These are phyloP conservation scores for Diplodia scrobiculata DNA, from an alignment of 2,329 filamentous ascomycete species.

Conservation along the genomic window DNA sequence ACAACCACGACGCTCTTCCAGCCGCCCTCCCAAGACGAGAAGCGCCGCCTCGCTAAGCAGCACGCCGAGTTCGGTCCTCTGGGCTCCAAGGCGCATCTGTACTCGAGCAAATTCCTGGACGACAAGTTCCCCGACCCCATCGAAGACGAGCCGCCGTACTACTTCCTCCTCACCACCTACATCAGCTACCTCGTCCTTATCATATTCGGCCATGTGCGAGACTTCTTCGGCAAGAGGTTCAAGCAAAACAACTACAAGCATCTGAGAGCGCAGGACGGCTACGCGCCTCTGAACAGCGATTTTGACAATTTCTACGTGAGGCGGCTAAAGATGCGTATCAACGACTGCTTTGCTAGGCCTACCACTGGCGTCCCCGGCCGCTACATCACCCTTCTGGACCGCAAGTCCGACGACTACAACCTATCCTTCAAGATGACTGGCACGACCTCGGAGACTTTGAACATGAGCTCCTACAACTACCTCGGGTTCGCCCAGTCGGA, in stretches of 20 bases:
- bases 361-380: constrained; percentile 92
- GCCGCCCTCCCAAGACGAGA: constrained; percentile 82
- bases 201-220: constrained; percentile 88
- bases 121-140: constrained; percentile 77
- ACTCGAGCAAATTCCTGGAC: constrained; percentile 85
- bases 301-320: constrained; percentile 99
- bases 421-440: constrained; percentile 85
- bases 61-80: constrained; percentile 93
- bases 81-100: constrained; percentile 76
- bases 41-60: constrained; percentile 70
- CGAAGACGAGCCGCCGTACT: constrained; percentile 95
- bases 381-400: constrained; percentile 89
- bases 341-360: constrained; percentile 93
- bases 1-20: constrained; percentile 69
- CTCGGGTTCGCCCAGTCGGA: constrained; percentile 97
- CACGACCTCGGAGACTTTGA: constrained; percentile 89
- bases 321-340: constrained; percentile 87
- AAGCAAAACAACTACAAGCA: constrained; percentile 83
- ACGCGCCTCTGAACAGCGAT: constrained; percentile 93
- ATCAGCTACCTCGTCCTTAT: constrained; percentile 97
- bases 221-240: constrained; percentile 98
- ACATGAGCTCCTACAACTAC: constrained; percentile 99
- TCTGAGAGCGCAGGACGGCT: constrained; percentile 80
- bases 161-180: constrained; percentile 95
- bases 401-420: constrained; percentile 89